Conservation (phyloP, 768 basidiomycete species). For the Leccinellum albellum region DNA sequence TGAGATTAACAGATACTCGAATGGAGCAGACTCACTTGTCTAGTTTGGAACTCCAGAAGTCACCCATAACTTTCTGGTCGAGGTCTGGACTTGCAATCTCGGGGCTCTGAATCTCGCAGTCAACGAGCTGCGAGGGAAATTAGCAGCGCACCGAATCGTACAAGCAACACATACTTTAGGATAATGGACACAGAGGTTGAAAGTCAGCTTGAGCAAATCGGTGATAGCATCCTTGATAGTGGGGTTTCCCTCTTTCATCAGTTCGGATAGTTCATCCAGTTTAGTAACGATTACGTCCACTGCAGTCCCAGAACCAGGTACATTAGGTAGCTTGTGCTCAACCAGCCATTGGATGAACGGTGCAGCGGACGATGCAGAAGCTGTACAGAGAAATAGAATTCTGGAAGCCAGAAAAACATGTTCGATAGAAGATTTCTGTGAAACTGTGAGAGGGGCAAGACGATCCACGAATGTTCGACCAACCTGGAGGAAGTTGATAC, state of each 20-base stretch:
- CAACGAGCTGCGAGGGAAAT: conserved; percentile 31
- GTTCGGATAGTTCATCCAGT: conserved; percentile 51
- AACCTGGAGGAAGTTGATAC: conserved; percentile 59
- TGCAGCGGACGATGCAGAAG: conserved; percentile 44
- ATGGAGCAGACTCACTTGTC: conserved; percentile 51
- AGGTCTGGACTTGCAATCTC: conserved; percentile 14
- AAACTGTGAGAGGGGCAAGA: conserved; percentile 3
- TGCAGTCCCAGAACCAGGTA: conserved; percentile 38
- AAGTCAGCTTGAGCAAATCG: conserved; percentile 81
- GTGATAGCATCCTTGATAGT: conserved; percentile 63
- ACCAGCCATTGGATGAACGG: conserved; percentile 54
- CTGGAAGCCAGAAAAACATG: conserved; percentile 72
- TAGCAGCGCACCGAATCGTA: neutral
- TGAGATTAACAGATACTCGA: neutral
- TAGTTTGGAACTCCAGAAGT: conserved; percentile 70
- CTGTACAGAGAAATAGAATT: conserved; percentile 72
- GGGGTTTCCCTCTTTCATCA: conserved; percentile 43
- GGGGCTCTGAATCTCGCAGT: conserved; percentile 41
- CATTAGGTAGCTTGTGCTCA: conserved; percentile 56
- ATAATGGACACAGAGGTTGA: conserved; percentile 78
- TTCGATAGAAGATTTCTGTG: conserved; percentile 61
- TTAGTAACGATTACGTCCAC: conserved; percentile 60
- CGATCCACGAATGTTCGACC: conserved; percentile 11
- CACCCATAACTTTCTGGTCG: conserved; percentile 56
- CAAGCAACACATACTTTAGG: conserved; percentile 52